These are phyloP conservation scores for Salix dunnii DNA, from an alignment of 345 rosid genomes.

Conservation along the genomic window DNA sequence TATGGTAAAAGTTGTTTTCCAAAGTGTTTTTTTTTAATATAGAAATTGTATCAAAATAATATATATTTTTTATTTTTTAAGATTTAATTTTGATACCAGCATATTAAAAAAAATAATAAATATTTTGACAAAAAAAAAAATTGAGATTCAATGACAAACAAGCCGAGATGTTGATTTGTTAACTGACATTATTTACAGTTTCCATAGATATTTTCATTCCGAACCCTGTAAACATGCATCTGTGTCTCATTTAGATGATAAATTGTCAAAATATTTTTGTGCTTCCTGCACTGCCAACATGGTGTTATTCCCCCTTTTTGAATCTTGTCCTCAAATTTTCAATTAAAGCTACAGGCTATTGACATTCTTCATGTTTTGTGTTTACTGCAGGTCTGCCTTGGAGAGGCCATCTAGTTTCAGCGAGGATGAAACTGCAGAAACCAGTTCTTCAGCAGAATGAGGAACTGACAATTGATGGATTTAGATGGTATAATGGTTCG, in stretches of 20 bases:
- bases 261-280: no score
- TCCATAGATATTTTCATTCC: not conserved
- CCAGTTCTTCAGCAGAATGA: slow-evolving; percentile 52
- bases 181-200: not conserved
- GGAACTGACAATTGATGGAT: not conserved
- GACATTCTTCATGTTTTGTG: slow-evolving; percentile 10
- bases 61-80: no score
- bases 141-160: no score
- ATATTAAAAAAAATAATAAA: no score
- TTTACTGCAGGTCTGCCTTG: slow-evolving; percentile 37
- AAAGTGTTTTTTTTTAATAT: no score
- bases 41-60: no score
- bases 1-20: no score
- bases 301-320: not conserved
- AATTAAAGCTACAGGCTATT: not conserved
- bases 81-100: no score
- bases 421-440: slow-evolving; percentile 66
- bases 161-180: not conserved
- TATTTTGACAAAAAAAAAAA: no score
- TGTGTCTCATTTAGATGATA: not conserved
- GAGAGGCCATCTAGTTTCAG: slow-evolving; percentile 60
- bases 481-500: slow-evolving; percentile 2
- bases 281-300: not conserved
- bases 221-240: not conserved
- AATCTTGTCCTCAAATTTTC: not conserved